phyloP scores from a whole-genome alignment of 805 yeast genomes.

The Saccharomycopsis sp. region DNA sequence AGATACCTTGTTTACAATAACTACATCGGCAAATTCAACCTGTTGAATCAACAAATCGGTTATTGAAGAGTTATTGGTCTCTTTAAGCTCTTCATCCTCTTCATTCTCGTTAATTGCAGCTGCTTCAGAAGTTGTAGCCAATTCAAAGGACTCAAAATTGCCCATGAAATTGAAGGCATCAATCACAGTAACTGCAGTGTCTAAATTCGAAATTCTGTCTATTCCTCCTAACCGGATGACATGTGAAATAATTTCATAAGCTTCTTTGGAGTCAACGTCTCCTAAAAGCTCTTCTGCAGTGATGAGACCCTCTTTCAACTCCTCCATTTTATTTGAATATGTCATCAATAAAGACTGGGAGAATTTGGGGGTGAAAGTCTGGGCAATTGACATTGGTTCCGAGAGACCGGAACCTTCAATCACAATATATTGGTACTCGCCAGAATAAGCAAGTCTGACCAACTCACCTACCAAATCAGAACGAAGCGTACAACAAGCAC shows the following conservation, averaged over 20 bases:
- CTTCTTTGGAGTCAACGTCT: constrained; percentile 21
- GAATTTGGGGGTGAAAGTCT: constrained; percentile 40
- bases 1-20: constrained; percentile 36
- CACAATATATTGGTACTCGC: constrained; percentile 36
- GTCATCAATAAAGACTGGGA: constrained; percentile 29
- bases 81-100: constrained; percentile 22
- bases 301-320: constrained; percentile 12
- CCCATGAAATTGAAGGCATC: constrained; percentile 37
- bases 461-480: constrained; percentile 42
- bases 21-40: constrained; percentile 40
- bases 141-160: constrained; percentile 32
- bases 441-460: constrained; percentile 30
- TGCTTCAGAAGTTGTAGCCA: constrained; percentile 20
- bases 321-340: constrained; percentile 10
- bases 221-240: constrained; percentile 37
- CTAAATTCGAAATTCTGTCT: constrained; percentile 33
- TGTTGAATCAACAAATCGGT: constrained; percentile 42
- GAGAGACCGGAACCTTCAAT: constrained; percentile 43
- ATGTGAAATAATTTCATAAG: constrained; percentile 22
- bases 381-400: constrained; percentile 47
- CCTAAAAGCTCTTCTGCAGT: constrained; percentile 12
- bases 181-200: constrained; percentile 42
- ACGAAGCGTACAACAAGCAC: constrained; percentile 43
- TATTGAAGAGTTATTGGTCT: constrained; percentile 24
- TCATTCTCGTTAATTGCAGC: constrained; percentile 6